Conservation (phyloP, 1,284 basidiomycete species). For the Cryptococcus sp. region DNA sequence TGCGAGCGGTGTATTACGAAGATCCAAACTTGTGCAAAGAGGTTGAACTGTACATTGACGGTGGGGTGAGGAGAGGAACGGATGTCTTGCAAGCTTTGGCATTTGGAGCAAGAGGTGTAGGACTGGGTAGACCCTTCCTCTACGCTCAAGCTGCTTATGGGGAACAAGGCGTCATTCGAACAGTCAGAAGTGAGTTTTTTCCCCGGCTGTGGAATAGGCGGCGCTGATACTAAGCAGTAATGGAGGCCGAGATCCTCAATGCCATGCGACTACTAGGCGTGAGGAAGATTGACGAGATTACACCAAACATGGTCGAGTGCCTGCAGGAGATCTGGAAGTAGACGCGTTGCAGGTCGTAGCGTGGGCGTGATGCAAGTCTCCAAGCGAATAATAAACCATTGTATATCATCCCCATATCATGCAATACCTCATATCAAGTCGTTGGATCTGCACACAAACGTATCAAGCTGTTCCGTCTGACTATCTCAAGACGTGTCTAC, state of each 20-base stretch:
- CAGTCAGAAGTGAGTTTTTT: constrained; percentile 48
- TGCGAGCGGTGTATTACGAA: constrained; percentile 50
- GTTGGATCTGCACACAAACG: too few relatives aligned
- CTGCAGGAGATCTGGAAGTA: constrained; percentile 34
- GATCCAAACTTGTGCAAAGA: constrained; percentile 47
- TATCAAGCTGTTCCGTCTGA: too few relatives aligned
- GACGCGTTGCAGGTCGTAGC: background rate
- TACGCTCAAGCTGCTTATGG: constrained; percentile 52
- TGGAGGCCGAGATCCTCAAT: constrained; percentile 42
- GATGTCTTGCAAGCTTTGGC: constrained; percentile 56
- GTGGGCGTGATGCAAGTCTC: too few relatives aligned
- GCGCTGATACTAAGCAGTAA: constrained; percentile 24
- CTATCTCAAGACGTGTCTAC: too few relatives aligned
- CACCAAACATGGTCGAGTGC: constrained; percentile 44
- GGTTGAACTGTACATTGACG: constrained; percentile 56
- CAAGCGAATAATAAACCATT: too few relatives aligned
- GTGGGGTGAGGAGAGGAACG: constrained; percentile 54
- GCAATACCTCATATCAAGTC: too few relatives aligned
- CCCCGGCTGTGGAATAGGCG: background rate
- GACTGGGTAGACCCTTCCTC: constrained; percentile 54
- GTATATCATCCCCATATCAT: too few relatives aligned
- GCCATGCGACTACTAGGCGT: constrained; percentile 46
- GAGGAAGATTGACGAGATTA: constrained; percentile 35
- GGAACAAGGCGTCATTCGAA: constrained; percentile 53
- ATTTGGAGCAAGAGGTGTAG: constrained; percentile 55